Conservation (phyloP, 2,329 filamentous ascomycete genomes). For the Aotearoamyces nothofagi region DNA sequence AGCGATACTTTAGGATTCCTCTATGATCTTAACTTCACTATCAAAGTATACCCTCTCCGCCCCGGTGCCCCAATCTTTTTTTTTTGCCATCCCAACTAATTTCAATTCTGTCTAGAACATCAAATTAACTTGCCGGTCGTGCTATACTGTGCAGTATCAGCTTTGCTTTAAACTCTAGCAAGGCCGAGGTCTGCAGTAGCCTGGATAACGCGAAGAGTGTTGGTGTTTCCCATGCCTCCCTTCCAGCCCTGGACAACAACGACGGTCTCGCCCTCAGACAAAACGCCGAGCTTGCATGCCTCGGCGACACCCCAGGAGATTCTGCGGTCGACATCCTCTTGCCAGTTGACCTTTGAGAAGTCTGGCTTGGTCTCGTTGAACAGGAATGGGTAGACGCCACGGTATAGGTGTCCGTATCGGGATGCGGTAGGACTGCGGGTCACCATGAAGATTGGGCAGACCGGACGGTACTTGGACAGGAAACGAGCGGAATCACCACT, state of each 20-base stretch:
- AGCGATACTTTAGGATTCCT: too few relatives aligned
- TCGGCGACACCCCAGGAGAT: constrained; percentile 93
- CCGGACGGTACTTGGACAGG: constrained; percentile 94
- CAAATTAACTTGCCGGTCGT: too few relatives aligned
- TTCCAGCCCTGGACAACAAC: constrained; percentile 85
- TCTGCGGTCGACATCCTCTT: constrained; percentile 94
- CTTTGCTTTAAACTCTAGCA: neutral
- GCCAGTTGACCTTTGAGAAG: constrained; percentile 87
- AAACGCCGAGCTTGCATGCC: constrained; percentile 67
- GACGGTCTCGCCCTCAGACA: constrained; percentile 58
- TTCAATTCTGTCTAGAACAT: too few relatives aligned
- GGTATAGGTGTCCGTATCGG: constrained; percentile 88
- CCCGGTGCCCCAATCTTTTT: too few relatives aligned
- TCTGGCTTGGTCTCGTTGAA: constrained; percentile 91
- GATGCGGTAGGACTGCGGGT: constrained; percentile 74
- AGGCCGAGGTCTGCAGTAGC: neutral
- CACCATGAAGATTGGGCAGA: constrained; percentile 99
- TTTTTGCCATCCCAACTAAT: too few relatives aligned
- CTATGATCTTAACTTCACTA: too few relatives aligned
- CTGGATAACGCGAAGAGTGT: constrained; percentile 33
- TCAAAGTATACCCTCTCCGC: too few relatives aligned
- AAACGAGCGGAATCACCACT: constrained; percentile 90
- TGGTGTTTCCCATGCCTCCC: constrained; percentile 84
- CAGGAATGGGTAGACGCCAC: constrained; percentile 93
- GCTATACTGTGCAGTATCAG: too few relatives aligned